A percentile compares a stretch with the other conserved stretches of the same genome.
These are phyloP conservation scores for Phaeotremella fagi DNA, from an alignment of 768 basidiomycete genomes.

Conservation along the genomic window DNA sequence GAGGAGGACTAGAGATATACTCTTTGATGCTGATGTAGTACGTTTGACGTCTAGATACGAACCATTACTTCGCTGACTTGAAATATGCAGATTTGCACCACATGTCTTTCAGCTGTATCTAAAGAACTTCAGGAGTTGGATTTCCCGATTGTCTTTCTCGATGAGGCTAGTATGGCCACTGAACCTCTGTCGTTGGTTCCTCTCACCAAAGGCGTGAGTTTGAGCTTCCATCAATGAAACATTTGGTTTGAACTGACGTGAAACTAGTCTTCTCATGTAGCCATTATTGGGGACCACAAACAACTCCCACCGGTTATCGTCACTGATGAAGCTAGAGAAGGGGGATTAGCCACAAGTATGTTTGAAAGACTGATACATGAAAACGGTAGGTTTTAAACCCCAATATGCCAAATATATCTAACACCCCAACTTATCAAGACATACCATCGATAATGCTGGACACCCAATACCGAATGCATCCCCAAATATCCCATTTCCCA, in stretches of 20 bases:
- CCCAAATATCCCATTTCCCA: conserved; percentile 80
- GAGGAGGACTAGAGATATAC: not conserved
- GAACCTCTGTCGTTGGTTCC: conserved; percentile 88
- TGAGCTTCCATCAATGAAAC: not conserved
- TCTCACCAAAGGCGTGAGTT: conserved; percentile 84
- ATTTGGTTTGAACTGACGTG: not conserved
- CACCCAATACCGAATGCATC: conserved; percentile 95
- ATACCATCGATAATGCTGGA: conserved; percentile 90
- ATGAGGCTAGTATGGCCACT: conserved; percentile 95
- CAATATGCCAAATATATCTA: too few relatives aligned
- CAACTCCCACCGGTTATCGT: conserved; percentile 85
- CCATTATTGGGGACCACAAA: conserved; percentile 95
- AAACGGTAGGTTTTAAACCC: conserved; percentile 61
- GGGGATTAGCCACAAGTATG: conserved; percentile 71
- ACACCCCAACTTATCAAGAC: too few relatives aligned
- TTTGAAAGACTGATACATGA: conserved; percentile 87
- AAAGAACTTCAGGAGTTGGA: conserved; percentile 59
- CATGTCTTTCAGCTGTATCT: conserved; percentile 73
- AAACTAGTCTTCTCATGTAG: conserved; percentile 66
- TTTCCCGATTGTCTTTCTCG: conserved; percentile 88
- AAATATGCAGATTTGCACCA: conserved; percentile 77
- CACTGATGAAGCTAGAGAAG: conserved; percentile 66
- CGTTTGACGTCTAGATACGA: too few relatives aligned
- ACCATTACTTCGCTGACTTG: too few relatives aligned
- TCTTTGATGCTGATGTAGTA: conserved; percentile 16